Base-by-base conservation (phyloP, 1,284 basidiomycete species). In the Malassezia equina region DNA sequence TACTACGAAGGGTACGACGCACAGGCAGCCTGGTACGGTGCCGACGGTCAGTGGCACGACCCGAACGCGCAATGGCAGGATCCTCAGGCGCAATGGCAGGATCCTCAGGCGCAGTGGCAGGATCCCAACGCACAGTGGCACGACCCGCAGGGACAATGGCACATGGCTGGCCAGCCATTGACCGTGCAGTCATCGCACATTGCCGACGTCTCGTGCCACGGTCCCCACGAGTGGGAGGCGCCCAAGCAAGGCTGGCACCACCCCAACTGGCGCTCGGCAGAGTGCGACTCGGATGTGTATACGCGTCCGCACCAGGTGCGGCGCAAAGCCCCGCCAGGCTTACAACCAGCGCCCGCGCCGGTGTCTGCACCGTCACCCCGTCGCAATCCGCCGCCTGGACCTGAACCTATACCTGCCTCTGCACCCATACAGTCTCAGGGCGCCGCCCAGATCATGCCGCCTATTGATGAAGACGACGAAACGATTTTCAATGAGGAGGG, bases 401-500 rank as follows among this genome's bases (percentile, higher is more conserved):
- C 41, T 2, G 17, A 19, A 12, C n/a, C 36, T 4, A 17, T 36
- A 15, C 34, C 34, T 6, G 34, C 19, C 34, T 7, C n/a, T n/a
- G n/a, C n/a, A 32, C 11, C 31, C 11, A 11, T n/a, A n/a, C 32
- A 47, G 28, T 28, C 45, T n/a, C n/a, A n/a, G n/a, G 24, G 3
- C 6, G 33, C 17, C 1, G 23, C 46, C n/a, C 31, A 32, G 4
- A 25, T 48, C 21, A 19, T 48, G 23, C 46, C 46, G 6, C 17
- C 27, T 39, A 21, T 48, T 15, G 46, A 32, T 24, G 46, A 48
- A n/a, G 32, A 34, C 8, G 46, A 48, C 21, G 40, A 45, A 13
- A 49, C 41, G 21, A 27, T 55, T 11, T 31, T 55, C 24, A 34
- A 44, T n/a, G 47, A 55, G 43, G 17, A 39, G 5, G 53, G 48